Base-by-base conservation (phyloP, 2,329 filamentous ascomycete genomes). In the Ilyonectria sp. region DNA sequence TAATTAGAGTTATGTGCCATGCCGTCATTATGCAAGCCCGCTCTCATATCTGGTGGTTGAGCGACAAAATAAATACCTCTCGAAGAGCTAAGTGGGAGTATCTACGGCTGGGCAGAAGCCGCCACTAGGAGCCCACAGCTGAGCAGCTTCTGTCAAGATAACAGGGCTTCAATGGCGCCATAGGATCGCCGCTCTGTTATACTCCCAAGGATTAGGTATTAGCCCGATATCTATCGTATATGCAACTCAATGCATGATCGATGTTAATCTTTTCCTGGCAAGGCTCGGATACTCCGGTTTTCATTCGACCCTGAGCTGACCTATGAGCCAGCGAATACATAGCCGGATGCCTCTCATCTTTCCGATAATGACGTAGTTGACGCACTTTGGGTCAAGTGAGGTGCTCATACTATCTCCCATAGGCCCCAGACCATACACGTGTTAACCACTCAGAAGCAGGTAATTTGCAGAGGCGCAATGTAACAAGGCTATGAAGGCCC, bases 211-310 rank as follows among this genome's bases (percentile, higher is more conserved):
- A 33, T 40, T 46, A 57, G 19, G 43, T 23, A 57, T 33, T 17
- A 26, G 37, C 21, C 29, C 23, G 37, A 54, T 44, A 40, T 17
- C 46, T 37, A 17, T 65, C 62, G 67, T 65, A 56, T 59, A 63
- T 67, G 53, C 46, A 72, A 17, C 55, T 29, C 13, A 29, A 54
- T 58, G 56, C 46, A 44, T 15, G 37, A 8, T 29, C n/a, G 17
- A 56, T 61, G 37, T 58, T 40, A 33, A 31, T 31, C 26, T 29
- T 31, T 52, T 37, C 35, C 58, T 52, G n/a, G 37, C n/a, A 21
- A 21, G 53, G 47, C 37, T 13, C 35, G 46, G n/a, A 52, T 19
- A 31, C 29, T 43, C 19, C 43, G 21, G 13, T 29, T 15, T 35
- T 31, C 21, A 44, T 55, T 17, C 40, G 23, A 6, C 43, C 31